Percentiles rank a stretch among this genome's conserved stretches.
Evolutionary conservation across 2,329 filamentous ascomycete genomes (phyloP).

Genomic region (Celoporthe dispersa): DNA sequence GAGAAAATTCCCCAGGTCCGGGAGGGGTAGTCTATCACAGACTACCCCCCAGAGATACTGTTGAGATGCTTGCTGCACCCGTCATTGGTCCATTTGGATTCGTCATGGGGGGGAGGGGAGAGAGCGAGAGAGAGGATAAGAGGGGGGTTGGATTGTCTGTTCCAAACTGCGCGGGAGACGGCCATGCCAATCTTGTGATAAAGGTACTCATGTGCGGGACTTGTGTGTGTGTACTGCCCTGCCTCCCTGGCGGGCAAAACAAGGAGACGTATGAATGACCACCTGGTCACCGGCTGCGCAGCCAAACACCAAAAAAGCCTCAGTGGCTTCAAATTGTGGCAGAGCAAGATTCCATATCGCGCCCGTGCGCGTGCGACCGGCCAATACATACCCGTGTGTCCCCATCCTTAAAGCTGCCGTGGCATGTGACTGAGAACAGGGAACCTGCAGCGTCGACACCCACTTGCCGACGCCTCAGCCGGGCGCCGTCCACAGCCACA

Average conservation of each 20-base stretch:
- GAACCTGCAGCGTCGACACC: background rate
- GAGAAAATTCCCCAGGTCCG: background rate
- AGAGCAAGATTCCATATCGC: background rate
- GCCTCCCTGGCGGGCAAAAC: background rate
- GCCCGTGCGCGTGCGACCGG: background rate
- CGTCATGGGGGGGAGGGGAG: background rate
- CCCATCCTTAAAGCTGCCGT: background rate
- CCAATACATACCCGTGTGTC: background rate
- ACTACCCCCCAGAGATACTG: background rate
- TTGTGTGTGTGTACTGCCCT: background rate
- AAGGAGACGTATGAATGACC: background rate
- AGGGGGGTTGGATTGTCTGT: background rate
- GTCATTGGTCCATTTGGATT: background rate
- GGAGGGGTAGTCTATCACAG: background rate
- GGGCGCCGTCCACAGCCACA: background rate
- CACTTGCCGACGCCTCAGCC: background rate
- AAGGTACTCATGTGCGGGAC: background rate
- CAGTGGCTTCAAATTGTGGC: background rate
- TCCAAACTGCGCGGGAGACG: too few species aligned
- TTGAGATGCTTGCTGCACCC: background rate
- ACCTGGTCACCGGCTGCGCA: background rate
- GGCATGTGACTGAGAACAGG: background rate
- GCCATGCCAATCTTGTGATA: background rate
- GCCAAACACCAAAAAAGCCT: background rate
- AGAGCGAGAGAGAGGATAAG: background rate